These are phyloP conservation scores for Parmales sp. DNA, from an alignment of 108 stramenopile species.

Conservation along the genomic window DNA sequence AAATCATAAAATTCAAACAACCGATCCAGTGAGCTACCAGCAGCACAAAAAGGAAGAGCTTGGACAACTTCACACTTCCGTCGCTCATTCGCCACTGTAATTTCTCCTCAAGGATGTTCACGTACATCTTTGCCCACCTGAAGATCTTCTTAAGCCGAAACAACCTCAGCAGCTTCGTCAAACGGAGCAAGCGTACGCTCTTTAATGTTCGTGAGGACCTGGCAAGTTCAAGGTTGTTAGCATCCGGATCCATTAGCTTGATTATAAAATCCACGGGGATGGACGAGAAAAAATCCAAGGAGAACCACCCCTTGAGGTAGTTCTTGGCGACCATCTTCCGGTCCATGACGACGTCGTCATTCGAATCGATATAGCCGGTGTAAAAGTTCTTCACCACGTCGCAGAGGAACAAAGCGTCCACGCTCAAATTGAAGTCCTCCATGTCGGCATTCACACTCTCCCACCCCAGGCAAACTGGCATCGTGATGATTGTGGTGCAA, in stretches of 20 bases:
- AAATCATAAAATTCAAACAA: slow-evolving; percentile 48
- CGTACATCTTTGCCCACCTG: slow-evolving; percentile 31
- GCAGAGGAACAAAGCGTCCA: slow-evolving; percentile 46
- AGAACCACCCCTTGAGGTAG: slow-evolving; percentile 49
- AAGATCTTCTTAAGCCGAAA: slow-evolving; percentile 41
- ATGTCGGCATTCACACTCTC: slow-evolving; percentile 38
- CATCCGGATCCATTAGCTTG: not conserved
- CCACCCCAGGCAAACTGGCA: slow-evolving; percentile 47
- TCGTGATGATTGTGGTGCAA: slow-evolving; percentile 36
- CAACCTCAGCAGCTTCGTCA: slow-evolving; percentile 49
- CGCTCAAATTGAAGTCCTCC: slow-evolving; percentile 32
- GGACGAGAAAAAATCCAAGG: slow-evolving; percentile 37
- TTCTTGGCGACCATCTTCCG: slow-evolving; percentile 28
- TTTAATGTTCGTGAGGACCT: slow-evolving; percentile 32
- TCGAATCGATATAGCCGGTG: slow-evolving; percentile 45
- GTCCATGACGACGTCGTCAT: slow-evolving; percentile 44
- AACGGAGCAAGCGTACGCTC: slow-evolving; percentile 44
- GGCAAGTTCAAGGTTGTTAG: not conserved
- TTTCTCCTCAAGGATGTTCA: slow-evolving; percentile 38
- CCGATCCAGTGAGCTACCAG: slow-evolving; percentile 56
- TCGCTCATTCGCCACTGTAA: slow-evolving; percentile 43
- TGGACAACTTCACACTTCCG: slow-evolving; percentile 37
- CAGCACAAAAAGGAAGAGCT: slow-evolving; percentile 29
- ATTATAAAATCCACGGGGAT: slow-evolving; percentile 22
- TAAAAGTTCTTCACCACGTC: slow-evolving; percentile 57